Evolutionary conservation across 768 basidiomycete species (phyloP).

Genomic region (Asterophora parasitica): DNA sequence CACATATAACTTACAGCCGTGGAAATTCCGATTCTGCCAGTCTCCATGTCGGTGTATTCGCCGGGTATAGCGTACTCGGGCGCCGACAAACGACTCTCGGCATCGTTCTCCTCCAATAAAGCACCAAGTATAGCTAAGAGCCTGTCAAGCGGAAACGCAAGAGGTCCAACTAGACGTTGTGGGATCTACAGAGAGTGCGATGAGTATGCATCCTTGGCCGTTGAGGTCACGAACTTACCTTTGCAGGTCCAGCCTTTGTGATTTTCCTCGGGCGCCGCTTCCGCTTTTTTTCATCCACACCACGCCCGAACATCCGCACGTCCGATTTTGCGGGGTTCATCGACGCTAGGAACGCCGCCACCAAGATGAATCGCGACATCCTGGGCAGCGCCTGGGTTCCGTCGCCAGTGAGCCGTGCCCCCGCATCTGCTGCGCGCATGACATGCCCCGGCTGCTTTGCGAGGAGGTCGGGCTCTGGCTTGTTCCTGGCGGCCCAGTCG

Average conservation of each 20-base stretch:
- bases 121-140: constrained; percentile 76
- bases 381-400: constrained; percentile 44
- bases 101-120: constrained; percentile 69
- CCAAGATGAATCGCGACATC: constrained; percentile 37
- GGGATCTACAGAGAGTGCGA: constrained; percentile 43
- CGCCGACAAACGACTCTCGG: constrained; percentile 39
- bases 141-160: constrained; percentile 73
- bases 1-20: constrained; percentile 43
- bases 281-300: constrained; percentile 58
- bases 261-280: constrained; percentile 41
- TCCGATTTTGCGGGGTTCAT: constrained; percentile 82
- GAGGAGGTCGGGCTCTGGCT: constrained; percentile 39
- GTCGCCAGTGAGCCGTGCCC: constrained; percentile 4
- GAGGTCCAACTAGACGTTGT: constrained; percentile 76
- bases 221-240: constrained; percentile 22
- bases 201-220: neutral
- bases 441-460: constrained; percentile 21
- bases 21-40: constrained; percentile 53
- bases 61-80: constrained; percentile 53
- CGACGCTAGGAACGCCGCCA: constrained; percentile 60
- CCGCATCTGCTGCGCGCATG: neutral
- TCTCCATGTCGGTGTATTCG: constrained; percentile 74
- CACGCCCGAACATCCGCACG: constrained; percentile 77
- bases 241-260: constrained; percentile 34
- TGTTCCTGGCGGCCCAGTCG: constrained; percentile 55